A percentile compares a stretch with the other conserved stretches of the same genome.
Conservation (phyloP, 164 flowering plant genomes). For the Taxillus chinensis region DNA sequence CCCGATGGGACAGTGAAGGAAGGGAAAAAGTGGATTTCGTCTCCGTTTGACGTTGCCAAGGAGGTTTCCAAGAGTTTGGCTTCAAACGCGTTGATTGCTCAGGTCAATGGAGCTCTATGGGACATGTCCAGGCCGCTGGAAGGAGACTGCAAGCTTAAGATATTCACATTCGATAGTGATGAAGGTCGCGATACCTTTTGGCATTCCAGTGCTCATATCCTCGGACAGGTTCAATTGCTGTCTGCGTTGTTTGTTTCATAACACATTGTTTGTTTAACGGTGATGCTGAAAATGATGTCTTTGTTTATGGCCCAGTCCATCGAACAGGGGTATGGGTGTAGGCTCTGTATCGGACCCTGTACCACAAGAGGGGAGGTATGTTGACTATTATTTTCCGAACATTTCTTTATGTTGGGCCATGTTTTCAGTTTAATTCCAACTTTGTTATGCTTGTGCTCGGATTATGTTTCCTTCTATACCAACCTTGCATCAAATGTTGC, state of each 20-base stretch:
- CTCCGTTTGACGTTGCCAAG: constrained; percentile 66
- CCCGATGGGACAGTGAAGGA: constrained; percentile 79
- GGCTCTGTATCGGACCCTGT: constrained; percentile 94
- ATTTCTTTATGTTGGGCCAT: no score
- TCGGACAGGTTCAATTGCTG: constrained; percentile 53
- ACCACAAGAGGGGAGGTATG: constrained; percentile 93
- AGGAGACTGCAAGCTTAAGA: constrained; percentile 63
- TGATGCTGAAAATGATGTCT: not conserved
- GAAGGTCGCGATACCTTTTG: constrained; percentile 95
- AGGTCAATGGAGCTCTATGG: constrained; percentile 77
- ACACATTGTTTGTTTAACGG: not conserved
- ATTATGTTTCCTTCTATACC: no score
- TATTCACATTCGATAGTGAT: constrained; percentile 62
- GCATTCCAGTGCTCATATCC: constrained; percentile 99
- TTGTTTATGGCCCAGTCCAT: constrained; percentile 40
- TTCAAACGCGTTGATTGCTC: constrained; percentile 55
- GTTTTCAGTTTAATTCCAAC: no score
- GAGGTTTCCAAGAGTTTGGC: constrained; percentile 69
- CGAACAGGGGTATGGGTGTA: constrained; percentile 84
- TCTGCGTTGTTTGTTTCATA: not conserved
- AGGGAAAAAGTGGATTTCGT: constrained; percentile 67
- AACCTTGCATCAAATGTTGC: no score
- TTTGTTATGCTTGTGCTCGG: no score
- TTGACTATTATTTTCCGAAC: not conserved
- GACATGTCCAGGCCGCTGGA: constrained; percentile 88